Base-by-base conservation (phyloP, 306 rosid species). In the Medicago ruthenica region DNA sequence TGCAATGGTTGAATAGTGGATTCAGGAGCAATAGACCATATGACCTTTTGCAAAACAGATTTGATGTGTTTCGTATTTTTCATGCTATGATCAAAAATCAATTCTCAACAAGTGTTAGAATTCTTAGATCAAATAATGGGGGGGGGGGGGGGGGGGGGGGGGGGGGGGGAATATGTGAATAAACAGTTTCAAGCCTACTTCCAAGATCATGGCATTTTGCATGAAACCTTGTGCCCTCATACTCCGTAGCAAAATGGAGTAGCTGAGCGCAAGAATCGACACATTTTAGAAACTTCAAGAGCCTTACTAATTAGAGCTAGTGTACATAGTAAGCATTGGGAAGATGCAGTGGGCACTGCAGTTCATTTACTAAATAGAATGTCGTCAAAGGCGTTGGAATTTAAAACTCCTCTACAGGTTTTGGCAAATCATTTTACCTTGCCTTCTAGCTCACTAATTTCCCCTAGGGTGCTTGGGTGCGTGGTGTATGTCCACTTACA, bases 171-270 rank as follows among this genome's bases (percentile, higher is more conserved):
- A 10, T 80, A 40, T 44, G 42, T 67, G 6, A 80, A 74, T 40
- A 22, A 39, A 2, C 9, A 31, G 0, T 69, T 70, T 7, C 36
- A 20, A 1, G 1, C 22, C 1, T 74, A 70, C 11, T 80, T 80
- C 18, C 31, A 69, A 2, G 0, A 0, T 0, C 42, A 76, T 62
- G 61, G 81, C 7, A 22, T 76, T 5, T 10, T 70, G 0, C 81
- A 81, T 76, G 81, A 81, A 61, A 76, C 63, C 50, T 61, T 45
- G 0, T 76, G 70, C 17, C 11, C 81, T 51, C 57, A 76, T 4
- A 76, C 78, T 11, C 75, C 78, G 31, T 4, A 42, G 9, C 48
- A 42, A 42, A 42, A 42, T 42, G 48, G 14, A 2, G 48, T 42
- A 2, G 12, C 14, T 42, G 14, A 42, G 9, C 48, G 14, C 0